Evolutionary conservation across 225 moss, liverwort and hornwort genomes (phyloP).

Genomic region (Polytrichum formosum): DNA sequence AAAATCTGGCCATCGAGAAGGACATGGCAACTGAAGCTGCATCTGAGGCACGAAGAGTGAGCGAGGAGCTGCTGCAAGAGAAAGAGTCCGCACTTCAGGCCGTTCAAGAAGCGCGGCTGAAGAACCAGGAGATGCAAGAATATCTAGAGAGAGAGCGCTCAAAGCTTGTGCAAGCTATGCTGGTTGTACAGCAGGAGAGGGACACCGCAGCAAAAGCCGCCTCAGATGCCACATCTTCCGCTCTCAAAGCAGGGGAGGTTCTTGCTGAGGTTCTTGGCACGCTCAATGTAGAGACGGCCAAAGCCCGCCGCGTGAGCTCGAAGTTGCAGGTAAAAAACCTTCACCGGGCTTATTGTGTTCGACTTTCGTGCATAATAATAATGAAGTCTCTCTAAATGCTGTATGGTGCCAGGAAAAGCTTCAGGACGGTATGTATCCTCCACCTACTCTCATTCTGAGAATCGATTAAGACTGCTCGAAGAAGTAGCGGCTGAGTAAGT

Average conservation of each 20-base stretch:
- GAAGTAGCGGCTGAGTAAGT: no score
- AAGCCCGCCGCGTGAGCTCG: constrained; percentile 61
- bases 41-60: constrained; percentile 35
- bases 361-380: no score
- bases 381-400: no score
- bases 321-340: constrained; percentile 40
- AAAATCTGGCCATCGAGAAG: constrained; percentile 63
- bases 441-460: no score
- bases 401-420: no score
- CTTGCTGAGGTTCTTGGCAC: constrained; percentile 71
- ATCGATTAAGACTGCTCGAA: no score
- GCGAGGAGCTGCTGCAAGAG: constrained; percentile 39
- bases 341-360: neutral
- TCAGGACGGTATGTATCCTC: no score
- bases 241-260: constrained; percentile 71
- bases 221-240: constrained; percentile 69
- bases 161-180: constrained; percentile 57
- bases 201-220: constrained; percentile 78
- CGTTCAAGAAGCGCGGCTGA: constrained; percentile 59
- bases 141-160: constrained; percentile 75
- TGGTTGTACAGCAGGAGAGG: constrained; percentile 71
- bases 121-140: constrained; percentile 72
- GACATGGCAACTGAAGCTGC: constrained; percentile 47
- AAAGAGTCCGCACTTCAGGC: constrained; percentile 42
- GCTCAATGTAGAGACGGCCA: constrained; percentile 75